These are phyloP conservation scores for Auricularia heimuer DNA, from an alignment of 768 basidiomycete species.

Conservation along the genomic window DNA sequence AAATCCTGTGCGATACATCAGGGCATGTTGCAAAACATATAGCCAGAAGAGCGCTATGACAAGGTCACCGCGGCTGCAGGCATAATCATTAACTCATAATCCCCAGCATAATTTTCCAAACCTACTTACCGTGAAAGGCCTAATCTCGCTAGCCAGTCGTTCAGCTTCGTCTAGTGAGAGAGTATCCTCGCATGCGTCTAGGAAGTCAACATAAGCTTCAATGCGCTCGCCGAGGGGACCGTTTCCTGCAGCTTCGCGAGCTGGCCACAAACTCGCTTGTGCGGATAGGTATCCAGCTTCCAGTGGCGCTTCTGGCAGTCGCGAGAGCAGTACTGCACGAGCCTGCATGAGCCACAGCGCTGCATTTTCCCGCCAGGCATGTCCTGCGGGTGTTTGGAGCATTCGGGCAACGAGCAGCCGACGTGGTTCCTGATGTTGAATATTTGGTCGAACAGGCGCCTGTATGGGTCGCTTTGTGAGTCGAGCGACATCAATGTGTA, in stretches of 20 bases:
- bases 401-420: background rate
- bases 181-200: too few species aligned
- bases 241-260: background rate
- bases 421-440: background rate
- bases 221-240: too few species aligned
- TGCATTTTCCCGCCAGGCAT: conserved; percentile 21
- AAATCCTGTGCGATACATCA: too few species aligned
- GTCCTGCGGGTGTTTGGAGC: background rate
- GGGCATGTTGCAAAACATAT: too few species aligned
- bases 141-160: too few species aligned
- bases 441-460: background rate
- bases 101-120: too few species aligned
- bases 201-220: too few species aligned
- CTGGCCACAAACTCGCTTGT: background rate
- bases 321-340: conserved; percentile 21
- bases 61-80: too few species aligned
- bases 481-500: background rate
- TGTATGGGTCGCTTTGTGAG: background rate
- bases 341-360: conserved; percentile 30
- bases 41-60: too few species aligned
- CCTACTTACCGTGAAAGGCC: too few species aligned
- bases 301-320: conserved; percentile 24
- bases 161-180: too few species aligned
- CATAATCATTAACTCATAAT: too few species aligned
- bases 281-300: conserved; percentile 14